phyloP scores from a whole-genome alignment of 176 grass and related monocot genomes.

The Avena insularis region DNA sequence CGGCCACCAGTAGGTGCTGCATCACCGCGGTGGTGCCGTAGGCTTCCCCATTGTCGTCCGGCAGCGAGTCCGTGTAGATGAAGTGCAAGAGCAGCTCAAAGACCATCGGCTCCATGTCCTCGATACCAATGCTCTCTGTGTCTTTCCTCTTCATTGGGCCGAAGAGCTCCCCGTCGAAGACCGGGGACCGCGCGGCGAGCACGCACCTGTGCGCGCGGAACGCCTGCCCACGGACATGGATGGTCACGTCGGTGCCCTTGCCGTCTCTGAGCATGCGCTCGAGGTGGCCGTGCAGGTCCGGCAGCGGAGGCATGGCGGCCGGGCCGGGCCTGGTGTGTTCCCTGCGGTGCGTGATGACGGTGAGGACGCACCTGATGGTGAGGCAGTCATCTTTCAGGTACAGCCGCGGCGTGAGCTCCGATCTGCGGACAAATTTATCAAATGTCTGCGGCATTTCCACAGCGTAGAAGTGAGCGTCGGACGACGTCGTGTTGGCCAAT shows the following conservation, averaged over 20 bases:
- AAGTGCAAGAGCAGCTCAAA: conserved; percentile 42
- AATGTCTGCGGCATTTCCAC: no score
- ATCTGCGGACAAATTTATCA: background rate
- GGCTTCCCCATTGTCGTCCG: background rate
- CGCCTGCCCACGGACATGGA: background rate
- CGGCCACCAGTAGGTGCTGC: conserved; percentile 39
- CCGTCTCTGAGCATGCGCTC: background rate
- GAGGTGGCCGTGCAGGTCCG: background rate
- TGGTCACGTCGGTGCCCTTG: background rate
- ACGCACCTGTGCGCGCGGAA: conserved; percentile 14
- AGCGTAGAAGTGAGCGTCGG: background rate
- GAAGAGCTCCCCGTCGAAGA: conserved; percentile 27
- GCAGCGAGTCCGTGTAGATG: conserved; percentile 42
- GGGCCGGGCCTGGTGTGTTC: background rate
- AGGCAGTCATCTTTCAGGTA: background rate
- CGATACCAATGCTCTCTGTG: background rate
- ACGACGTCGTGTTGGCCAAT: background rate
- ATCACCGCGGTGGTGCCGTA: background rate
- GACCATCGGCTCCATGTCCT: background rate
- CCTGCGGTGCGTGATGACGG: background rate
- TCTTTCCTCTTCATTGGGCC: conserved; percentile 16
- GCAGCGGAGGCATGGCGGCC: background rate
- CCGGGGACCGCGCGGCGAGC: conserved; percentile 27
- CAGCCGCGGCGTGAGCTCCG: background rate
- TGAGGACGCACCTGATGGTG: conserved; percentile 22